phyloP scores from a whole-genome alignment of 164 flowering plant species.

The Houttuynia cordata region DNA sequence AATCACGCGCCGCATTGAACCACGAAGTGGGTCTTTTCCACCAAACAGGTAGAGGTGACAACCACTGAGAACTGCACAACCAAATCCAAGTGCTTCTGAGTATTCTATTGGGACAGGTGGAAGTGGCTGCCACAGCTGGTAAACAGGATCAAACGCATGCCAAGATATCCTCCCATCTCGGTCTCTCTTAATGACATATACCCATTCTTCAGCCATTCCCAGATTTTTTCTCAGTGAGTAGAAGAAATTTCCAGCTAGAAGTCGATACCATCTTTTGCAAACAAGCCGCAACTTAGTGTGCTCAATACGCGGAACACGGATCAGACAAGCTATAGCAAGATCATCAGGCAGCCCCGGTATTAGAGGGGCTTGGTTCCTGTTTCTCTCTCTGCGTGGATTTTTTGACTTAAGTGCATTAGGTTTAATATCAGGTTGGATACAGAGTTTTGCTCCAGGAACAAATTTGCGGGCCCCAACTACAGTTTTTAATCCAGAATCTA shows the following conservation, averaged over 20 bases:
- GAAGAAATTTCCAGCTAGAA: conserved; percentile 64
- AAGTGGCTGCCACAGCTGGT: conserved; percentile 86
- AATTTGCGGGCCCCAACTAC: too few species aligned
- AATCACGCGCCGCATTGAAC: conserved; percentile 78
- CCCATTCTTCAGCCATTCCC: conserved; percentile 95
- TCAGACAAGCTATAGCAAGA: conserved; percentile 89
- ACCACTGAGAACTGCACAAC: conserved; percentile 85
- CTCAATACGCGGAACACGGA: conserved; percentile 81
- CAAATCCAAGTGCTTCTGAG: conserved; percentile 76
- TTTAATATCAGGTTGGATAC: too few species aligned
- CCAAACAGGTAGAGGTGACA: conserved; percentile 80
- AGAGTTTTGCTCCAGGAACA: too few species aligned
- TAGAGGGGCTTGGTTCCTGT: conserved; percentile 62
- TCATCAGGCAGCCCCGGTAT: conserved; percentile 92
- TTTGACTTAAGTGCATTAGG: too few species aligned
- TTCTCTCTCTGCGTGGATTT: conserved; percentile 31
- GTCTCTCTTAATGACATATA: conserved; percentile 81
- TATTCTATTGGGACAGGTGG: conserved; percentile 84
- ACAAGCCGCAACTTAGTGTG: conserved; percentile 78
- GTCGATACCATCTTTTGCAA: conserved; percentile 85
- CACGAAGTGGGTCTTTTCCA: conserved; percentile 74
- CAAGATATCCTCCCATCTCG: conserved; percentile 83
- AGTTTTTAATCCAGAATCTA: too few species aligned
- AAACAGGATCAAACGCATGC: conserved; percentile 82
- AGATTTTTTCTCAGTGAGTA: conserved; percentile 65